phyloP scores from a whole-genome alignment of 176 grass and related monocot genomes.

The Oryza nivara region DNA sequence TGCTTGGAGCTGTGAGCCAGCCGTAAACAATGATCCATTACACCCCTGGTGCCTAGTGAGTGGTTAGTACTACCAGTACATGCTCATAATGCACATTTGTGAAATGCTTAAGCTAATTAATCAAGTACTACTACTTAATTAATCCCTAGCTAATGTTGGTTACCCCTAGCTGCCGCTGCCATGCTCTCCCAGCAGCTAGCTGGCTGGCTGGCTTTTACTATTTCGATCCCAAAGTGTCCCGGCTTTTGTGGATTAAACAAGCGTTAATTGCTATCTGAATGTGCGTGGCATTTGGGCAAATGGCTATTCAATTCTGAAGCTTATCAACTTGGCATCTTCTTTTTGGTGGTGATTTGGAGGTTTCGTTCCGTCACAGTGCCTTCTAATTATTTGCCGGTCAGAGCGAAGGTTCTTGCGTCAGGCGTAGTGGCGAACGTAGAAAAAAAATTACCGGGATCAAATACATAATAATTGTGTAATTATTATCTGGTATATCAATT shows the following conservation, averaged over 20 bases:
- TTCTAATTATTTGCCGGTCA: slow-evolving; percentile 12
- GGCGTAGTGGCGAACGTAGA: not conserved
- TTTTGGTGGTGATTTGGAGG: slow-evolving; percentile 15
- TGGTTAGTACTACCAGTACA: not conserved
- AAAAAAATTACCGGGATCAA: too few relatives aligned
- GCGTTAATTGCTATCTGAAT: not conserved
- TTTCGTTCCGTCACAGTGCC: slow-evolving; percentile 1
- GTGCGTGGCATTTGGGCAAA: slow-evolving; percentile 12
- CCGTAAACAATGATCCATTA: slow-evolving; percentile 34
- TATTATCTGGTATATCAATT: too few relatives aligned
- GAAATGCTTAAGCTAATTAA: slow-evolving; percentile 27
- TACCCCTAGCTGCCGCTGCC: not conserved
- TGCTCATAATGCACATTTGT: not conserved
- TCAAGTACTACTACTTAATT: slow-evolving; percentile 8
- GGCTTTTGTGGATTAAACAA: slow-evolving; percentile 26
- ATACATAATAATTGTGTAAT: too few relatives aligned
- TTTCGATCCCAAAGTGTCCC: slow-evolving; percentile 4
- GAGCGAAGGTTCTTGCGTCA: slow-evolving; percentile 50
- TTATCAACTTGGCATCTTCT: slow-evolving; percentile 43
- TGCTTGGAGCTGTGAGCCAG: slow-evolving; percentile 69
- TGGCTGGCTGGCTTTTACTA: not conserved
- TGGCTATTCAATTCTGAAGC: slow-evolving; percentile 28
- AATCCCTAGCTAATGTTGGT: not conserved
- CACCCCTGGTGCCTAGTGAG: not conserved
- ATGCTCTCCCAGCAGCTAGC: not conserved